Evolutionary conservation across 306 rosid species (phyloP), one percentile per base, ranked within the genome.

Genomic region (Myrica gale): DNA sequence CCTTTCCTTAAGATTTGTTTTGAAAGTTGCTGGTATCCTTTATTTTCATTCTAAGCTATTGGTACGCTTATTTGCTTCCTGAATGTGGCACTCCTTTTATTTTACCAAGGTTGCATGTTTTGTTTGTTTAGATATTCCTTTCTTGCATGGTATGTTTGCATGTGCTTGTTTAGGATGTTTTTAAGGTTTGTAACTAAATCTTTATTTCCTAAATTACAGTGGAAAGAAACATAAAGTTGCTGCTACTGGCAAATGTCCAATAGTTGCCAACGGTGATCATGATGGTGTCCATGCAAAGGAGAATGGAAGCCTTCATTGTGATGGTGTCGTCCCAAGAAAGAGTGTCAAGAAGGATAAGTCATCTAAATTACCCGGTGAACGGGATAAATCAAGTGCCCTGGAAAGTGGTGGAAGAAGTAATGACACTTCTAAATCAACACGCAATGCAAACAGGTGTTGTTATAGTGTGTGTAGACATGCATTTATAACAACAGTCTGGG

Each of bases 181-280:
- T 46, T 43, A 74, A 53, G 61, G 72, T 62, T 74, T 56, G 44
- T 86, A 54, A 68, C 66, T 73, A 56, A 54, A 66, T 76, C 73
- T 62, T 47, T 83, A 80, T 13, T 83, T 70, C 58, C 74, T 74
- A 51, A 48, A 21, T 83, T 51, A 52, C 83, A 92, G 98, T 85
- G 81, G 81, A 88, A 92, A 92, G 91, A 90, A 84, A 88, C 90
- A 48, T 79, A 92, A 85, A 79, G 78, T 78, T 79, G 81, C 84
- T 70, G 68, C 83, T n/a, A 1, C 74, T 0, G 85, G 82, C 68
- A 86, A 84, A 79, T 69, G 77, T 82, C 68, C 76, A 17, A 80
- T 74, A 81, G 78, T 63, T 76, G 61, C 84, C 0, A 81, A 74
- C 74, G 90, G 55, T 66, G 79, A 39, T 74, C 88, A 61, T 47